phyloP scores from a whole-genome alignment of 2,329 filamentous ascomycete species.

The Tolypocladium nubicola region DNA sequence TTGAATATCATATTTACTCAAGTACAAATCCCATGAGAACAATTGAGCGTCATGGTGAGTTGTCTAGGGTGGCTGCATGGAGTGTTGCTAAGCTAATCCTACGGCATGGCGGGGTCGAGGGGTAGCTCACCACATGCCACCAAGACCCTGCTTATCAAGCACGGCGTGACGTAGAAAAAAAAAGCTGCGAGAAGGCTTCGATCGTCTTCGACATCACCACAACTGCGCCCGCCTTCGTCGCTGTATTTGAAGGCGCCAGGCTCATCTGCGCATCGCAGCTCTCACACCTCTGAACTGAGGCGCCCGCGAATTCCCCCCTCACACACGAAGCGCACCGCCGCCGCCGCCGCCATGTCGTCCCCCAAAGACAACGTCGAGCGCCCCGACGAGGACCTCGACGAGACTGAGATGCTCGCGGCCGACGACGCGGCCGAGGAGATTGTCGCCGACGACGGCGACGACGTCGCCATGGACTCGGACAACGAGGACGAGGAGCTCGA shows the following conservation, averaged over 20 bases:
- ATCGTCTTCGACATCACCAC: neutral
- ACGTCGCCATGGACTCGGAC: conserved; percentile 72
- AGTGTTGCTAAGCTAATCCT: neutral
- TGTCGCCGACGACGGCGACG: conserved; percentile 41
- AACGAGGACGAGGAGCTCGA: conserved; percentile 67
- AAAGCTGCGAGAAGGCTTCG: neutral
- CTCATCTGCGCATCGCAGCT: neutral
- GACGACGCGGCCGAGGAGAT: conserved; percentile 74
- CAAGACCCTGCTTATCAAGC: neutral
- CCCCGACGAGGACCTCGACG: conserved; percentile 45
- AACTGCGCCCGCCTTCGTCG: neutral
- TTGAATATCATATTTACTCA: neutral
- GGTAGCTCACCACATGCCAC: neutral
- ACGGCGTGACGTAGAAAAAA: conserved; percentile 1
- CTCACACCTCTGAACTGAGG: neutral
- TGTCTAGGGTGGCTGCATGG: neutral
- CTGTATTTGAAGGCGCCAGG: neutral
- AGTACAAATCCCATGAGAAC: neutral
- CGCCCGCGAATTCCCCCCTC: neutral
- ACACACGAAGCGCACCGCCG: neutral
- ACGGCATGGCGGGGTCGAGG: neutral
- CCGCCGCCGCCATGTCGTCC: conserved; percentile 17
- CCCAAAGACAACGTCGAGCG: conserved; percentile 38
- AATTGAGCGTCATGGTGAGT: neutral
- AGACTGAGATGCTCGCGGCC: conserved; percentile 52